Evolutionary conservation across 208 protist species (phyloP), one percentile per base, ranked within the genome.

Genomic region (Leishmania guyanensis): DNA sequence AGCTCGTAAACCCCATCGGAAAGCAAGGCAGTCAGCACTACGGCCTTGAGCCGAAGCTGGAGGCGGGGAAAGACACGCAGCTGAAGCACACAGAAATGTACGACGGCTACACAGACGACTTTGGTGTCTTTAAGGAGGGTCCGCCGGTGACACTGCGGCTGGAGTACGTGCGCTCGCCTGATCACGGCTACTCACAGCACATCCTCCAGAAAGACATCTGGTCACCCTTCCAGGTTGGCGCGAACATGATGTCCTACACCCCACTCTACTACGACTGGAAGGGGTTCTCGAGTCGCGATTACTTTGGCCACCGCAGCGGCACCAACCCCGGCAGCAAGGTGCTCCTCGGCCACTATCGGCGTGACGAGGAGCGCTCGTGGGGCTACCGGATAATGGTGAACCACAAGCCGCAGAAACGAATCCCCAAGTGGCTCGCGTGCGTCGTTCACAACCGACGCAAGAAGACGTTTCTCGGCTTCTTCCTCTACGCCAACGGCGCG

Each of bases 41-140:
- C 84, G 93, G 92, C 9, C 77, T 89, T 9, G 92, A 95, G 74
- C 92, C 90, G 16, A 97, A 97, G 86, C 81, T 96, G 73, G 91
- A 94, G 82, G 95, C 95, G 2, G 95, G 95, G 68, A 95, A 96
- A 73, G 95, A 98, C 74, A 89, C 92, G 20, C 89, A 95, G 73
- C 83, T 98, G 36, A 97, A 97, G 79, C 93, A 96, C 86, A 98
- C 95, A 53, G 93, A 98, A 81, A 97, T 97, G 93, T 98, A 98
- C 82, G 95, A 98, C 85, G 95, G 95, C 56, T 98, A 97, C 89
- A 98, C 95, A 5, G 95, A 98, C 79, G 93, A 97, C 84, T 98
- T 98, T 84, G 95, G 95, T 65, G 94, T 97, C 26, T 98, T 97
- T 81, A 98, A 98, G 82, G 95, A 98, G 72, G 95, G 95, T 6